These are phyloP conservation scores for Roridomyces roridus DNA, from an alignment of 768 basidiomycete genomes.

Conservation along the genomic window DNA sequence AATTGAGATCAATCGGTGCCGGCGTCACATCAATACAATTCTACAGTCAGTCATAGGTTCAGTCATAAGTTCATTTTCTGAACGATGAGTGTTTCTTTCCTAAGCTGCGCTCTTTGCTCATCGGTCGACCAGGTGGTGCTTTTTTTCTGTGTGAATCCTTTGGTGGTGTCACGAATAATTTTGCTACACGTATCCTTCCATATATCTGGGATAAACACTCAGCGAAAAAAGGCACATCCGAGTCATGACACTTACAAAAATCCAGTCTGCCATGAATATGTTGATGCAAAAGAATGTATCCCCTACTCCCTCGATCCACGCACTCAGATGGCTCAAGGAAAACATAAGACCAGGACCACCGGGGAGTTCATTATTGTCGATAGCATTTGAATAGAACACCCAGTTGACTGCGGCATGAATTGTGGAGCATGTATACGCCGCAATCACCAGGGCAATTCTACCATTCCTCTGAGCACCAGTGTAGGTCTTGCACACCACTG, in stretches of 20 bases:
- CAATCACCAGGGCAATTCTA: constrained; percentile 8
- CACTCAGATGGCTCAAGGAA: constrained; percentile 5
- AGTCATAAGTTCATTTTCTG: too few relatives aligned
- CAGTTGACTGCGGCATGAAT: constrained; percentile 12
- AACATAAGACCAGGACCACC: constrained; percentile 9
- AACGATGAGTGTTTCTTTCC: too few relatives aligned
- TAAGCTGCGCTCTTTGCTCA: too few relatives aligned
- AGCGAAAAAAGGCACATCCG: too few relatives aligned
- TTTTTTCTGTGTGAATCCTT: too few relatives aligned
- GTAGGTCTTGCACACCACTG: background rate
- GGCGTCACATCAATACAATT: too few relatives aligned
- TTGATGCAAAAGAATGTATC: constrained; percentile 15
- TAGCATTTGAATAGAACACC: constrained; percentile 6
- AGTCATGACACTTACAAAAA: constrained; percentile 18
- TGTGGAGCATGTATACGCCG: constrained; percentile 7
- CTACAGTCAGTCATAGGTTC: too few relatives aligned
- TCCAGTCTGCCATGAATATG: constrained; percentile 6
- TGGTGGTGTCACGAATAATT: too few relatives aligned
- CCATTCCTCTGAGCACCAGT: background rate
- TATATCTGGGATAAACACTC: too few relatives aligned
- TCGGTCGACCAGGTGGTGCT: too few relatives aligned
- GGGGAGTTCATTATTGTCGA: constrained; percentile 11
- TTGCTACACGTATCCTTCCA: too few relatives aligned
- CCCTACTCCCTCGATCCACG: constrained; percentile 4
- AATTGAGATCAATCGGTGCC: too few relatives aligned